These are phyloP conservation scores for Helianthus tuberosus DNA, from an alignment of 129 eudicot genomes.

Conservation along the genomic window DNA sequence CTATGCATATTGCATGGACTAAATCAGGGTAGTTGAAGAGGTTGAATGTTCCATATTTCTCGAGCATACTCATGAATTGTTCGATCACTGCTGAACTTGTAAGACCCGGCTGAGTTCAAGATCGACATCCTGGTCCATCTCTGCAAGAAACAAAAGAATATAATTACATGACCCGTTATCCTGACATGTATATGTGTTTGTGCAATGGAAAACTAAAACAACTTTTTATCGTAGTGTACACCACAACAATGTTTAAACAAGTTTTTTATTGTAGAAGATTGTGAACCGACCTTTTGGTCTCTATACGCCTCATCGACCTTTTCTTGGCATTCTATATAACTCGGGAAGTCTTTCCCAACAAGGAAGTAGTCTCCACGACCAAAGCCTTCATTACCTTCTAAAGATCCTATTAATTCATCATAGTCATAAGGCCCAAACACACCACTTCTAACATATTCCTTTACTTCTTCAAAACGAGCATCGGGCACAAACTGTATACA, in stretches of 20 bases:
- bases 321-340: conserved; percentile 92
- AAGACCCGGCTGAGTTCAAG: conserved; percentile 89
- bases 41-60: conserved; percentile 85
- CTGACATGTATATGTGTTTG: background rate
- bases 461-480: conserved; percentile 81
- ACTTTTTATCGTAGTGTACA: too few species aligned
- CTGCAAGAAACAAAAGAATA: conserved; percentile 48
- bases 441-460: conserved; percentile 75
- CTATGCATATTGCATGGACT: background rate
- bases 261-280: background rate
- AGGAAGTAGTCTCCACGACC: conserved; percentile 95
- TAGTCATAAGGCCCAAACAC: conserved; percentile 68
- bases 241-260: too few species aligned
- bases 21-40: conserved; percentile 52
- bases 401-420: conserved; percentile 75
- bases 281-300: conserved; percentile 76
- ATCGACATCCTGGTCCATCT: conserved; percentile 97
- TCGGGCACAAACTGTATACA: conserved; percentile 78
- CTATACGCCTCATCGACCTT: conserved; percentile 83
- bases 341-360: conserved; percentile 94
- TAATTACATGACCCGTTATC: background rate
- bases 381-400: conserved; percentile 93
- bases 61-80: conserved; percentile 91
- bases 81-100: conserved; percentile 95
- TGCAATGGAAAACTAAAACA: background rate